Base-by-base conservation (phyloP, 2,329 filamentous ascomycete genomes). In the Coniochaeta sp. region DNA sequence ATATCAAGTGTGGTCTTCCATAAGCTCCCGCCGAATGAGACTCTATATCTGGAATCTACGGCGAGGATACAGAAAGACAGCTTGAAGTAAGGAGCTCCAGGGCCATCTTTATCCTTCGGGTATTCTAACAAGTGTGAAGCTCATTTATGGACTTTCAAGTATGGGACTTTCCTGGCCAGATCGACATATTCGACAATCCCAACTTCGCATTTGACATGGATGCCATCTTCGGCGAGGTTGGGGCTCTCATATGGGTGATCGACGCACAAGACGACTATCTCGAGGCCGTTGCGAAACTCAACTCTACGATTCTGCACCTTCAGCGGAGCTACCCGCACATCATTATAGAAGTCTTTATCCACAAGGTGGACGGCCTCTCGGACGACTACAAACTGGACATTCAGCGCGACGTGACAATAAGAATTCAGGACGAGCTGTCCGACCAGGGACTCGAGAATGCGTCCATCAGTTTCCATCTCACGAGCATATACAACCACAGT, bases 131-230 rank as follows among this genome's bases (percentile, higher is more conserved):
- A 24, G 19, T 6, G 17, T 50, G 19, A 61, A 97, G 92, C 67
- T 98, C 95, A 3, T 98, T 99, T 72, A 97, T 98, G 92, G 93
- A 98, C 72, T 97, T 98, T 67, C 93, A 98, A 75, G 91, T 97
- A 55, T 97, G 93, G 90, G 95, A 99, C 72, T 93, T 99, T 61
- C 95, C 95, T 1, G 93, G 93, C 26, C 93, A 98, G 75, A 86
- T 98, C 65, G 91, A 97, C 75, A 80, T 86, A 60, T 96, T 96
- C 68, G 88, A 96, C 62, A 91, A 95, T 69, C 88, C 91, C 4
- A 89, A 86, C 55, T 96, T 96, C 69, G 89, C 86, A 47, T 96
- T 96, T 69, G 93, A 98, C 72, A 89, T 95, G 63, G 91, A 96
- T 67, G 88, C 90, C 69, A 93, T 98, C 69, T 99, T 99, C 74